A percentile compares a stretch with the other conserved stretches of the same genome.
These are phyloP conservation scores for Coemansia sp. DNA, from an alignment of 192 early-diverging fungal species.

Conservation along the genomic window DNA sequence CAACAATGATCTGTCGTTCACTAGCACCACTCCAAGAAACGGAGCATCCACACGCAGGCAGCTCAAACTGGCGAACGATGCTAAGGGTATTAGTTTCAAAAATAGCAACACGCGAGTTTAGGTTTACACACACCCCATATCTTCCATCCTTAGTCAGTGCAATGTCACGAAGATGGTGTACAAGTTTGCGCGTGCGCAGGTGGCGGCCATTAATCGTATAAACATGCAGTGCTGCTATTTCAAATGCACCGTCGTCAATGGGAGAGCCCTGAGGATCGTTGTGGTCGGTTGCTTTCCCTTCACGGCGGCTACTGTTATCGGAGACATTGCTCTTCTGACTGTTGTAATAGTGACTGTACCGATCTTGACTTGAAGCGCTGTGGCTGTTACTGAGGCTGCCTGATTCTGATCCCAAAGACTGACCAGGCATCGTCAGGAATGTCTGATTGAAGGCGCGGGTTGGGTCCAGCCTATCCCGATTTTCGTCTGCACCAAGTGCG, in stretches of 20 bases:
- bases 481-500: slow-evolving; percentile 3
- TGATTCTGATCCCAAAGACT: neutral
- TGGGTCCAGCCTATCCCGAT: slow-evolving; percentile 33
- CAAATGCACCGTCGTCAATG: slow-evolving; percentile 20
- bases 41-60: slow-evolving; percentile 42
- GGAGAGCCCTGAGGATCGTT: neutral
- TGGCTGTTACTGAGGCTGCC: neutral
- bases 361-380: neutral
- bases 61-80: slow-evolving; percentile 48
- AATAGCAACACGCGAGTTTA: slow-evolving; percentile 41
- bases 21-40: slow-evolving; percentile 39
- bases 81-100: slow-evolving; percentile 34
- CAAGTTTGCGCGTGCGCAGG: slow-evolving; percentile 46
- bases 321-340: slow-evolving; percentile 15
- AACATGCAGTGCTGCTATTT: slow-evolving; percentile 40
- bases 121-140: slow-evolving; percentile 42
- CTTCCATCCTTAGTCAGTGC: slow-evolving; percentile 40
- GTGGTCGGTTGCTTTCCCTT: neutral
- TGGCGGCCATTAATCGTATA: slow-evolving; percentile 43
- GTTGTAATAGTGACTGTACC: slow-evolving; percentile 2
- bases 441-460: slow-evolving; percentile 15
- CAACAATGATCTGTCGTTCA: slow-evolving; percentile 41
- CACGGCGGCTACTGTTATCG: slow-evolving; percentile 2
- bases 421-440: neutral
- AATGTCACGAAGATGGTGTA: slow-evolving; percentile 39